phyloP scores from a whole-genome alignment of 257 asterid species.

The Lithospermum erythrorhizon region DNA sequence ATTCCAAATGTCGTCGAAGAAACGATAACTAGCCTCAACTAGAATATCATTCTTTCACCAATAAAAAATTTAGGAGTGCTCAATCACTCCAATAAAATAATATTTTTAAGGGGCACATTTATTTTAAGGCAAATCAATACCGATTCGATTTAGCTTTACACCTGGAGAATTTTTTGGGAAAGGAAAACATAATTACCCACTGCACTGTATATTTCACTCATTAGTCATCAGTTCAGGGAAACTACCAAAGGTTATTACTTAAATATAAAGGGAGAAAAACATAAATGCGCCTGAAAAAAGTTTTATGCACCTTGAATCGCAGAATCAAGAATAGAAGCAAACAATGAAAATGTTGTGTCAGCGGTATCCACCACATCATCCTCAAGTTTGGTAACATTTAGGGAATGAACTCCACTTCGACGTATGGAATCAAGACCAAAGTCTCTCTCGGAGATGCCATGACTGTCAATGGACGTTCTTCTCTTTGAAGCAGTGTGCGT shows the following conservation, averaged over 20 bases:
- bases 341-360: conserved; percentile 57
- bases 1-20: too few species aligned
- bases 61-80: too few species aligned
- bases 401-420: conserved; percentile 54
- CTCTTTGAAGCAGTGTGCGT: conserved; percentile 34
- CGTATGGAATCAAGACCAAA: conserved; percentile 22
- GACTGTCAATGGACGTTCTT: conserved; percentile 36
- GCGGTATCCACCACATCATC: conserved; percentile 44
- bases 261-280: not conserved
- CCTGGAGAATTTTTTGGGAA: not conserved
- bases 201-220: not conserved
- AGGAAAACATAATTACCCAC: not conserved
- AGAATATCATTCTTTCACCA: too few species aligned
- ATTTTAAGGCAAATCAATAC: not conserved
- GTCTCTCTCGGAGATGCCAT: conserved; percentile 28
- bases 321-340: conserved; percentile 89
- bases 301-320: conserved; percentile 64
- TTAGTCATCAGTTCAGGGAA: not conserved
- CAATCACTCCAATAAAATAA: too few species aligned
- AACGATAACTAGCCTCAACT: too few species aligned
- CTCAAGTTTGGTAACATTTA: conserved; percentile 72
- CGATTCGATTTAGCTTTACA: not conserved
- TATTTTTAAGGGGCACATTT: not conserved
- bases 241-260: not conserved
- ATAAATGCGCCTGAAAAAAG: not conserved